phyloP scores from a whole-genome alignment of 2,329 filamentous ascomycete genomes.

The Basipetospora chlamydospora region DNA sequence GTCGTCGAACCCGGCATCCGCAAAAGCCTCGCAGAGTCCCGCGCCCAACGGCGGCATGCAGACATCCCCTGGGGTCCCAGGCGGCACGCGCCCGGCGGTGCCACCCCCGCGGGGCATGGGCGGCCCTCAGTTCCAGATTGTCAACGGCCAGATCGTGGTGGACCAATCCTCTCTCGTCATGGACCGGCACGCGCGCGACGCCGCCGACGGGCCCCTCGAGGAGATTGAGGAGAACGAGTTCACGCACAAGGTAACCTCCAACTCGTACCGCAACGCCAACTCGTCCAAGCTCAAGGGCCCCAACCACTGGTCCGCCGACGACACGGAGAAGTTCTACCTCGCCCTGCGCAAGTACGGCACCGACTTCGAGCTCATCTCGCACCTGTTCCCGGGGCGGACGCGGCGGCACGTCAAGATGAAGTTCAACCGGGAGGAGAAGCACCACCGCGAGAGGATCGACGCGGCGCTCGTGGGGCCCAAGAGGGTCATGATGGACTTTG shows the following conservation, averaged over 20 bases:
- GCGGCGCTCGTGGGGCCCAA: constrained; percentile 47
- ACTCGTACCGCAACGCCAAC: constrained; percentile 47
- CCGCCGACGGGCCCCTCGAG: constrained; percentile 39
- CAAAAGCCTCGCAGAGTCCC: constrained; percentile 3
- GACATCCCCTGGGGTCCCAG: neutral
- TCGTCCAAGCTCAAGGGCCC: constrained; percentile 49
- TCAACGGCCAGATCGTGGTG: constrained; percentile 59
- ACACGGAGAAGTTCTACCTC: constrained; percentile 64
- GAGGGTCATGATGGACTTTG: constrained; percentile 41
- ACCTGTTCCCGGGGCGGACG: constrained; percentile 58
- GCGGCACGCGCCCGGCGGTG: constrained; percentile 3
- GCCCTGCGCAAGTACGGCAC: constrained; percentile 65
- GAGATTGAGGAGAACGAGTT: constrained; percentile 67
- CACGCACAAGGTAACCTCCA: constrained; percentile 53
- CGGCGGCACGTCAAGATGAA: constrained; percentile 68
- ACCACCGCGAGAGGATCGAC: constrained; percentile 48
- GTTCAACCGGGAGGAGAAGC: constrained; percentile 64
- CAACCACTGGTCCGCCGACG: constrained; percentile 55
- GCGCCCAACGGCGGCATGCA: constrained; percentile 1
- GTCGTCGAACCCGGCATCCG: constrained; percentile 24
- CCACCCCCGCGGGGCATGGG: constrained; percentile 19
- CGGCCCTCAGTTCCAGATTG: constrained; percentile 44
- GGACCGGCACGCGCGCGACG: constrained; percentile 51
- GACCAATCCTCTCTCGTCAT: constrained; percentile 54
- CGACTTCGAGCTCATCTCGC: constrained; percentile 67